phyloP scores from a whole-genome alignment of 495 filamentous ascomycete genomes.

The Cladorrhinum samala region DNA sequence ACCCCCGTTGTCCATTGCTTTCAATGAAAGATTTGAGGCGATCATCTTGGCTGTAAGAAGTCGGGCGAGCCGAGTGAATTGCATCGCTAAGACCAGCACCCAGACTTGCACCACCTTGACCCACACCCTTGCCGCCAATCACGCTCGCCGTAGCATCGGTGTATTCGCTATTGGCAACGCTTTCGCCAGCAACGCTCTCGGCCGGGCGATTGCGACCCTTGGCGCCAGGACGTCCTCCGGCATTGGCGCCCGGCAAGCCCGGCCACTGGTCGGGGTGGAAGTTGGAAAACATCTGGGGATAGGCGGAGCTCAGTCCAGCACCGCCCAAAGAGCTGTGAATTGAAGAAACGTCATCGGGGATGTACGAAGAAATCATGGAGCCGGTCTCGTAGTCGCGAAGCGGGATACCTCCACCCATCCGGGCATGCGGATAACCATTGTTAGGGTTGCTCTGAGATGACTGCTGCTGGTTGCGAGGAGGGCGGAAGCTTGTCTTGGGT shows the following conservation, averaged over 20 bases:
- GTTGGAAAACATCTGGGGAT: constrained; percentile 91
- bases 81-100: constrained; percentile 70
- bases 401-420: constrained; percentile 31
- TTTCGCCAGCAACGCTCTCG: constrained; percentile 82
- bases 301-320: constrained; percentile 68
- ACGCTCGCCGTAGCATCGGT: constrained; percentile 74
- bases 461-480: constrained; percentile 58
- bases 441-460: constrained; percentile 59
- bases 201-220: constrained; percentile 58
- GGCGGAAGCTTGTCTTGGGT: constrained; percentile 87
- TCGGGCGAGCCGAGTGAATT: constrained; percentile 34
- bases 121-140: constrained; percentile 65
- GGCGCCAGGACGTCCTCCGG: constrained; percentile 44
- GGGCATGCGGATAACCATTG: constrained; percentile 52
- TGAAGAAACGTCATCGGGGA: constrained; percentile 94
- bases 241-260: constrained; percentile 60
- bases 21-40: constrained; percentile 91
- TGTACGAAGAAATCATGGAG: constrained; percentile 76
- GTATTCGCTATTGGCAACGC: constrained; percentile 78
- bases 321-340: constrained; percentile 89
- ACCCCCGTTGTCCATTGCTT: constrained; percentile 46
- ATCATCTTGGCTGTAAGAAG: constrained; percentile 45
- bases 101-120: constrained; percentile 68
- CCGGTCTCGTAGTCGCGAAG: constrained; percentile 76
- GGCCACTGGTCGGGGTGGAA: constrained; percentile 89